phyloP scores from a whole-genome alignment of 1,139 yeast genomes.

The Zygoascus sp. region DNA sequence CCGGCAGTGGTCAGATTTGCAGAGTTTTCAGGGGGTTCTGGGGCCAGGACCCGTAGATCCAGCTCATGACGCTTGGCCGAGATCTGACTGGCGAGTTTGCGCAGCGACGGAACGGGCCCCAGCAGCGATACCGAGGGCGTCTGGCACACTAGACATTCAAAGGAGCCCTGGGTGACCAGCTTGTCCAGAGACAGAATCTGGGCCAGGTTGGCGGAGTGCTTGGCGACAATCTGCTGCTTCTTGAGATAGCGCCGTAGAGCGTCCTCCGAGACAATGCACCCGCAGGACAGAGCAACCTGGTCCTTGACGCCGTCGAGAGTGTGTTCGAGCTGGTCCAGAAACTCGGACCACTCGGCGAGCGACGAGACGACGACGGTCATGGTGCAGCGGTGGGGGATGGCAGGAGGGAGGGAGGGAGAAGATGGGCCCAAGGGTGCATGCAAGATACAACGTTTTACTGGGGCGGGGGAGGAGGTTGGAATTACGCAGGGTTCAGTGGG shows the following conservation, averaged over 20 bases:
- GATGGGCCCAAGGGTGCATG: no score
- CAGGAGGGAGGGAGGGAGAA: not conserved
- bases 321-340: slow-evolving; percentile 27
- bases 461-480: no score
- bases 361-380: slow-evolving; percentile 16
- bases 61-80: slow-evolving; percentile 11
- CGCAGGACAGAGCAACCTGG: slow-evolving; percentile 59
- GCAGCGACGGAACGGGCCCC: slow-evolving; percentile 5
- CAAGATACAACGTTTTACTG: no score
- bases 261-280: slow-evolving; percentile 62
- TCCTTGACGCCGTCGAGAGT: slow-evolving; percentile 37
- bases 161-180: not conserved
- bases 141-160: not conserved
- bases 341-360: slow-evolving; percentile 29
- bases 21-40: no score
- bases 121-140: not conserved
- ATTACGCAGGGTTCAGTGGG: no score
- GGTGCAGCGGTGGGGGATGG: slow-evolving; percentile 1
- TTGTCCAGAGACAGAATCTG: not conserved
- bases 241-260: slow-evolving; percentile 3
- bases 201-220: not conserved
- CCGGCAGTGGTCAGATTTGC: no score
- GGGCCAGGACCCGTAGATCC: slow-evolving; percentile 8
- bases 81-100: slow-evolving; percentile 4
- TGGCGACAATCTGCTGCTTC: not conserved